These are phyloP conservation scores for Mantamonas sphyraenae DNA, from an alignment of 78 protist genomes.

Conservation along the genomic window DNA sequence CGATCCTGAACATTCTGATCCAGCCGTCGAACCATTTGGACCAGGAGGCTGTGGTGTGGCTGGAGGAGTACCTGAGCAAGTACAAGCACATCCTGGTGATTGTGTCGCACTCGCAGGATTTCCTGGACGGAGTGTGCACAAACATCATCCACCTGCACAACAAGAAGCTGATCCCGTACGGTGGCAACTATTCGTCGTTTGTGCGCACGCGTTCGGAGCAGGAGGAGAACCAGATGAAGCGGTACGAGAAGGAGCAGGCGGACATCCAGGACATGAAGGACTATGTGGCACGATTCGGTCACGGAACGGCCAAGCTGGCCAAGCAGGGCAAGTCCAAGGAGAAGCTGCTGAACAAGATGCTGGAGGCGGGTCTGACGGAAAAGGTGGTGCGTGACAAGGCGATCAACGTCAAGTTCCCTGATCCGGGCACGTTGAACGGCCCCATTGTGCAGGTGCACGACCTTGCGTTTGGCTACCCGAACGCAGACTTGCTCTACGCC, in stretches of 20 bases:
- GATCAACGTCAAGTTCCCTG: conserved; percentile 66
- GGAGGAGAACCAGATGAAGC: conserved; percentile 61
- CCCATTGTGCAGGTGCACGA: conserved; percentile 61
- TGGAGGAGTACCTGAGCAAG: conserved; percentile 67
- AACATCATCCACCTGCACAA: conserved; percentile 70
- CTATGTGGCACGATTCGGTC: conserved; percentile 62
- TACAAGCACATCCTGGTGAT: conserved; percentile 60
- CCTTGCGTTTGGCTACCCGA: not conserved
- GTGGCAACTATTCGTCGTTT: conserved; percentile 66
- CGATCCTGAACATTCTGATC: conserved; percentile 33
- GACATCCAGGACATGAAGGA: conserved; percentile 83
- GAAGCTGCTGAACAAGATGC: conserved; percentile 79
- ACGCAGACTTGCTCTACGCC: conserved; percentile 40
- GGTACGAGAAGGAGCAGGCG: conserved; percentile 78
- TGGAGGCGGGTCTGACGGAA: conserved; percentile 70
- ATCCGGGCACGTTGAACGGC: conserved; percentile 62
- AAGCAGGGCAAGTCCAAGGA: conserved; percentile 51
- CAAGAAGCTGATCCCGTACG: conserved; percentile 47
- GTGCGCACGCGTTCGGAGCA: conserved; percentile 56
- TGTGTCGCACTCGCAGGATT: conserved; percentile 78
- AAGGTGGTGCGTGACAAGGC: conserved; percentile 44
- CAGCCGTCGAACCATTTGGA: conserved; percentile 73
- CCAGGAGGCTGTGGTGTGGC: conserved; percentile 80
- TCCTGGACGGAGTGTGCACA: conserved; percentile 79
- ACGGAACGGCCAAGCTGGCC: conserved; percentile 3